Percentiles rank a stretch among this genome's conserved stretches.
Evolutionary conservation across 345 rosid species (phyloP).

Genomic region (Cardiospermum halicacabum): DNA sequence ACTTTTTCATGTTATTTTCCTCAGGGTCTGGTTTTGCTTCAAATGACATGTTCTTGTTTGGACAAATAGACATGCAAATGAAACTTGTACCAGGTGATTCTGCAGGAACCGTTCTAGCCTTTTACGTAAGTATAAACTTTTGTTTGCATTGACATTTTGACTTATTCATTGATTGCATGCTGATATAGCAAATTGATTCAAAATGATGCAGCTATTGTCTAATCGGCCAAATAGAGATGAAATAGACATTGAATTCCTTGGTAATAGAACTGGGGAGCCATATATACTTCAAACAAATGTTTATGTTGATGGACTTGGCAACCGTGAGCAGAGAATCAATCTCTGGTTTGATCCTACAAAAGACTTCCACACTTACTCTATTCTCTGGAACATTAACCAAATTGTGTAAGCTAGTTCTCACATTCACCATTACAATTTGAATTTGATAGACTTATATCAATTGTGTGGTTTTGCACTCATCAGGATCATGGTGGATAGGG

Average conservation of each 20-base stretch:
- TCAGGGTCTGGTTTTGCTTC: slow-evolving; percentile 78
- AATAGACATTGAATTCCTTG: slow-evolving; percentile 78
- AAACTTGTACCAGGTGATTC: slow-evolving; percentile 76
- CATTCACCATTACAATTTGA: not conserved
- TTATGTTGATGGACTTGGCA: slow-evolving; percentile 55
- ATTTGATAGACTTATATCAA: not conserved
- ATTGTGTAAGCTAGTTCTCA: slow-evolving; percentile 52
- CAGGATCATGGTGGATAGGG: slow-evolving; percentile 72
- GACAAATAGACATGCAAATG: slow-evolving; percentile 67
- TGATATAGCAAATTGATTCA: not conserved
- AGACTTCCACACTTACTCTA: slow-evolving; percentile 69
- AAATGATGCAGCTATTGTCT: slow-evolving; percentile 51
- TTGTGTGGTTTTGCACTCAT: slow-evolving; percentile 8
- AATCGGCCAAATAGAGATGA: slow-evolving; percentile 75
- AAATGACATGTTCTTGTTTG: slow-evolving; percentile 67
- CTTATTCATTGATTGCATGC: not conserved
- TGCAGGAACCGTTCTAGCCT: slow-evolving; percentile 81
- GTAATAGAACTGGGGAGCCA: slow-evolving; percentile 64
- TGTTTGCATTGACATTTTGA: not conserved
- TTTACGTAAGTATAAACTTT: slow-evolving; percentile 45
- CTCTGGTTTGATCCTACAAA: slow-evolving; percentile 93
- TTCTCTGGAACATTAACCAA: slow-evolving; percentile 81
- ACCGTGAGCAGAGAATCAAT: slow-evolving; percentile 70
- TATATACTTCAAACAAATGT: slow-evolving; percentile 83
- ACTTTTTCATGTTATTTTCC: not conserved